Conservation (phyloP, 495 filamentous ascomycete species). For the Lasiosphaeria ovina region DNA sequence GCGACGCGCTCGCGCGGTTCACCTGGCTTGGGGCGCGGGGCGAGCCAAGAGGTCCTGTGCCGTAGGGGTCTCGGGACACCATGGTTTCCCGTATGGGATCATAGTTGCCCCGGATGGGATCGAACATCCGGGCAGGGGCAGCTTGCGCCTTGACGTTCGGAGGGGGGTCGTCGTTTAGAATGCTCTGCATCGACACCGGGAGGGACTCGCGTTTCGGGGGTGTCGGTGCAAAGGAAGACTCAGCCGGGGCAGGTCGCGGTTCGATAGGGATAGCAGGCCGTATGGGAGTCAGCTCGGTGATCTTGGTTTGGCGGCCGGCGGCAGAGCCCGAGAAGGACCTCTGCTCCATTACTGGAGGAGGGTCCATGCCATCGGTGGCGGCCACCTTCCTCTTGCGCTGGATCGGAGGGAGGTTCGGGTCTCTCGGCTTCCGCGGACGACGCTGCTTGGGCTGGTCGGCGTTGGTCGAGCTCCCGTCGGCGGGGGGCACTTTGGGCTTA, state of each 20-base stretch:
- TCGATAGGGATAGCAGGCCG: slow-evolving; percentile 28
- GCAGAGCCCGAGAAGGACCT: slow-evolving; percentile 20
- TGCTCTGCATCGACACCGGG: slow-evolving; percentile 47
- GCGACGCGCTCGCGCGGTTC: slow-evolving; percentile 78
- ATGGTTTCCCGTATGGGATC: slow-evolving; percentile 53
- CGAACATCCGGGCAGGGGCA: slow-evolving; percentile 73
- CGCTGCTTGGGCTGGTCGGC: slow-evolving; percentile 50
- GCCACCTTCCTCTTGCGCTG: slow-evolving; percentile 52
- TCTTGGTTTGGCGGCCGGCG: slow-evolving; percentile 34
- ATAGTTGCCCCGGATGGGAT: slow-evolving; percentile 76
- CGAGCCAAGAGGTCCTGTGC: slow-evolving; percentile 53
- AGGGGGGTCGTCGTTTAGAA: slow-evolving; percentile 49
- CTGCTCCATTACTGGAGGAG: slow-evolving; percentile 19
- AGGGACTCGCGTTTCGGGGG: slow-evolving; percentile 39
- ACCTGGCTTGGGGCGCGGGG: slow-evolving; percentile 50
- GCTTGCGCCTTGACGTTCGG: slow-evolving; percentile 38
- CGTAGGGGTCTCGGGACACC: slow-evolving; percentile 48
- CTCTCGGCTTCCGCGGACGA: slow-evolving; percentile 54
- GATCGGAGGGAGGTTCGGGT: slow-evolving; percentile 52
- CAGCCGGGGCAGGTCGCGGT: slow-evolving; percentile 21
- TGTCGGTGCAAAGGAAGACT: slow-evolving; percentile 24
- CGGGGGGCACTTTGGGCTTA: slow-evolving; percentile 40
- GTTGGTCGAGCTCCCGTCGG: slow-evolving; percentile 43
- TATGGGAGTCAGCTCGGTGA: slow-evolving; percentile 40
- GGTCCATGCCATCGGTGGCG: slow-evolving; percentile 31